Conservation (phyloP, 2,329 filamentous ascomycete species). For the Penicillium sp. region DNA sequence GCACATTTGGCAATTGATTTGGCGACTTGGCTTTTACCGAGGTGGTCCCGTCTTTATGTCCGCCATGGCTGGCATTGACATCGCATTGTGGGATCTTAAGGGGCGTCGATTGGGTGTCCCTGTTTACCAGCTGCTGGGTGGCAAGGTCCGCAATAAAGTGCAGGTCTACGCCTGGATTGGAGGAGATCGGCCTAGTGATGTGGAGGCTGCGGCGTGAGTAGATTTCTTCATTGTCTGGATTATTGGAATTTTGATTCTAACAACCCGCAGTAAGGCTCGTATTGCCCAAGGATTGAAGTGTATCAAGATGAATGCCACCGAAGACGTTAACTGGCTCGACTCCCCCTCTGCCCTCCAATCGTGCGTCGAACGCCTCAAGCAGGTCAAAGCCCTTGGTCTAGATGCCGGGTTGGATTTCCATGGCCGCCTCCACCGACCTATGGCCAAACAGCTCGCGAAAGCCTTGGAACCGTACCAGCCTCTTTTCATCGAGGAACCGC, state of each 20-base stretch:
- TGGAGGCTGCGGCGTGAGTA: slow-evolving; percentile 59
- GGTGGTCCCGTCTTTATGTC: slow-evolving; percentile 82
- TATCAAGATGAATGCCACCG: slow-evolving; percentile 82
- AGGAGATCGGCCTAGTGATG: slow-evolving; percentile 70
- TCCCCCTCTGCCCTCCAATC: slow-evolving; percentile 67
- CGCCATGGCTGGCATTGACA: slow-evolving; percentile 76
- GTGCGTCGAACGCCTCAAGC: slow-evolving; percentile 68
- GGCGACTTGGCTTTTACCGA: slow-evolving; percentile 73
- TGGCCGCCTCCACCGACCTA: slow-evolving; percentile 74
- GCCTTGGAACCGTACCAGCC: slow-evolving; percentile 69
- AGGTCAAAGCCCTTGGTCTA: slow-evolving; percentile 71
- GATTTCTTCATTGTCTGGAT: neutral
- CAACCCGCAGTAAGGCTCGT: slow-evolving; percentile 44
- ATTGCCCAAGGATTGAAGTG: slow-evolving; percentile 46
- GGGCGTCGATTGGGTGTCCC: slow-evolving; percentile 67
- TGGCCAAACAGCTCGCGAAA: slow-evolving; percentile 75
- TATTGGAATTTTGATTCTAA: slow-evolving; percentile 2
- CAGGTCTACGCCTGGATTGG: slow-evolving; percentile 81
- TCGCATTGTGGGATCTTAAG: slow-evolving; percentile 82
- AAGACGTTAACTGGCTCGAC: slow-evolving; percentile 77
- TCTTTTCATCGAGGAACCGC: slow-evolving; percentile 75
- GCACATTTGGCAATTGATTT: slow-evolving; percentile 77
- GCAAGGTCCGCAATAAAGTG: slow-evolving; percentile 70
- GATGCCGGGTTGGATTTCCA: slow-evolving; percentile 81
- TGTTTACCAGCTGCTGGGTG: slow-evolving; percentile 74